phyloP scores from a whole-genome alignment of 1,284 basidiomycete species.

The Sporisorium graminicola region DNA sequence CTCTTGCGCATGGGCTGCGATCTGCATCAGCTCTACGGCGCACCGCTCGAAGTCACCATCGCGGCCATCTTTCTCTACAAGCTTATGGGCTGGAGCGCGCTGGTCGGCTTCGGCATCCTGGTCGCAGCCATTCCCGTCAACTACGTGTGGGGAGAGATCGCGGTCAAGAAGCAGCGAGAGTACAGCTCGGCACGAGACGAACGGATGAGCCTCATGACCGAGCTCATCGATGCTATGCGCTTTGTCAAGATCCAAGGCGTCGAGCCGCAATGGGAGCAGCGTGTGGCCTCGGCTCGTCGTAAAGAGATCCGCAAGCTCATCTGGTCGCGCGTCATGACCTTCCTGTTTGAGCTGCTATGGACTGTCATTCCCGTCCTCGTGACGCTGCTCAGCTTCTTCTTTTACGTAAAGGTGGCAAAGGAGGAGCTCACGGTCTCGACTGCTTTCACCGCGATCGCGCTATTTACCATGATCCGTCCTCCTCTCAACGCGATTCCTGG shows the following conservation, averaged over 20 bases:
- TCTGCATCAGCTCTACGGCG: conserved; percentile 74
- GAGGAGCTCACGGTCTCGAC: conserved; percentile 55
- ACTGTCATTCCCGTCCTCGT: conserved; percentile 56
- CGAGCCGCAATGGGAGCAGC: conserved; percentile 51
- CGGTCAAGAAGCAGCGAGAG: conserved; percentile 80
- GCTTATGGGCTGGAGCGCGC: conserved; percentile 84
- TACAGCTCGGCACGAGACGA: conserved; percentile 81
- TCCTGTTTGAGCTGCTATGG: conserved; percentile 71
- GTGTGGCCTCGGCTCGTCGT: conserved; percentile 57
- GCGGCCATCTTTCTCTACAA: conserved; percentile 73
- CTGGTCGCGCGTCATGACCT: conserved; percentile 56
- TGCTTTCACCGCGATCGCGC: conserved; percentile 59
- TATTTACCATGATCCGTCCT: conserved; percentile 54
- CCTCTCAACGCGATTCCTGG: conserved; percentile 72
- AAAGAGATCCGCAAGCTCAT: conserved; percentile 63
- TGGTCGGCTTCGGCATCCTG: conserved; percentile 85
- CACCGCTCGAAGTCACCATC: conserved; percentile 84
- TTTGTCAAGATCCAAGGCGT: conserved; percentile 77
- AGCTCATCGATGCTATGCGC: conserved; percentile 78
- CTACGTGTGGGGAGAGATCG: conserved; percentile 76
- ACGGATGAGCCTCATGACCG: conserved; percentile 86
- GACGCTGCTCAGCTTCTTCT: conserved; percentile 60
- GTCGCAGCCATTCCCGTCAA: conserved; percentile 81
- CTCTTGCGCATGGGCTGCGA: conserved; percentile 71
- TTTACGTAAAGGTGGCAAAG: conserved; percentile 55